phyloP scores from a whole-genome alignment of 441 rosid genomes.

The Manihot esculenta region DNA sequence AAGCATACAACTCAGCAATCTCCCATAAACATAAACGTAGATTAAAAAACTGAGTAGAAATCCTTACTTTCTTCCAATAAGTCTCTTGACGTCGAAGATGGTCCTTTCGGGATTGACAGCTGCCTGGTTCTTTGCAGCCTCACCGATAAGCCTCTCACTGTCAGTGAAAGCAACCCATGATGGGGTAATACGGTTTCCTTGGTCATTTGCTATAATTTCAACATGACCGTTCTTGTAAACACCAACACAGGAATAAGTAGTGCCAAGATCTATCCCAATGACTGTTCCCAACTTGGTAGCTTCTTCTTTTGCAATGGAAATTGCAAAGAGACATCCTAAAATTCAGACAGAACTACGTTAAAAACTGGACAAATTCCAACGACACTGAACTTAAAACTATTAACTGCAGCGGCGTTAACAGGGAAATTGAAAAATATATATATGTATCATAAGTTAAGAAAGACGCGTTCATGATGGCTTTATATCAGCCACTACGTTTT shows the following conservation, averaged over 20 bases:
- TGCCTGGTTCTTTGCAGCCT: constrained; percentile 96
- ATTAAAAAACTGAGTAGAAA: not conserved
- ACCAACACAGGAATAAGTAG: constrained; percentile 97
- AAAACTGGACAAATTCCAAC: not conserved
- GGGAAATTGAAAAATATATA: too few species aligned
- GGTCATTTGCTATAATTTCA: constrained; percentile 97
- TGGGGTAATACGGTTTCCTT: constrained; percentile 96
- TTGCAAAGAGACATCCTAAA: constrained; percentile 63
- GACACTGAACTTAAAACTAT: not conserved
- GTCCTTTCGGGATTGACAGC: constrained; percentile 81
- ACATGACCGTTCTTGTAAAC: constrained; percentile 98
- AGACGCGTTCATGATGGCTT: not conserved
- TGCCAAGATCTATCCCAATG: constrained; percentile 92
- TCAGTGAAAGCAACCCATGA: constrained; percentile 98
- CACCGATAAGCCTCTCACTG: constrained; percentile 87
- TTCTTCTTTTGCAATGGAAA: constrained; percentile 84
- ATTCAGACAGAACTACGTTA: not conserved
- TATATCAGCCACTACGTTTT: too few species aligned
- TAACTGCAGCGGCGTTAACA: not conserved
- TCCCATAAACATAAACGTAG: not conserved
- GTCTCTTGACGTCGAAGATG: constrained; percentile 89
- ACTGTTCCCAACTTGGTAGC: constrained; percentile 90
- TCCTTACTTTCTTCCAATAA: constrained; percentile 87
- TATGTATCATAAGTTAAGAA: too few species aligned
- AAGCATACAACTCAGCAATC: not conserved